Percentiles rank a stretch among this genome's conserved stretches.
These are phyloP conservation scores for Euphorbia peplus DNA, from an alignment of 345 rosid genomes.

Conservation along the genomic window DNA sequence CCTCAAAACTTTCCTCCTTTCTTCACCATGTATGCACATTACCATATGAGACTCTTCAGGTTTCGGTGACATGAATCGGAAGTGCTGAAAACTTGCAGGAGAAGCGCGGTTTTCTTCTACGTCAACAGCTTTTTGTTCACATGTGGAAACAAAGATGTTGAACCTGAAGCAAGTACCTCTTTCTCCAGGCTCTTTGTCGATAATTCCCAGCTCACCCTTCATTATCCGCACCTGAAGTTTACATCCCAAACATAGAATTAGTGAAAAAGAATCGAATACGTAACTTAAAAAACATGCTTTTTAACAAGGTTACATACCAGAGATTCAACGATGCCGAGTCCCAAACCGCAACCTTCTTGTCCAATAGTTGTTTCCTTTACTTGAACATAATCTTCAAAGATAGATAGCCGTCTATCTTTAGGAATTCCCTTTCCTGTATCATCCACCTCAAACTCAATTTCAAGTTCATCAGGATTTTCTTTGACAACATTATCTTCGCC, in stretches of 20 bases:
- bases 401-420: constrained; percentile 28
- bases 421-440: constrained; percentile 42
- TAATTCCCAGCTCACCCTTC: constrained; percentile 37
- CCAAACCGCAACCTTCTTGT: constrained; percentile 37
- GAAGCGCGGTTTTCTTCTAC: constrained; percentile 21
- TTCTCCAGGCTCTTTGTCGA: constrained; percentile 36
- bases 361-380: constrained; percentile 34
- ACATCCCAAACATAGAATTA: not conserved
- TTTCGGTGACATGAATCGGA: constrained; percentile 25
- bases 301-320: constrained; percentile 24
- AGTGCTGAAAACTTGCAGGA: too few species aligned
- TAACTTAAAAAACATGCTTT: too few species aligned
- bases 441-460: constrained; percentile 38
- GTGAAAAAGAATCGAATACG: not conserved
- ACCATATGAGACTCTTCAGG: constrained; percentile 32
- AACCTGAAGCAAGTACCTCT: constrained; percentile 41
- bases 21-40: constrained; percentile 27
- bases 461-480: constrained; percentile 22
- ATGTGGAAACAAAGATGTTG: constrained; percentile 26
- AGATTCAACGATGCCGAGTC: constrained; percentile 42
- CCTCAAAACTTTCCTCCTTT: constrained; percentile 31
- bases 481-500: constrained; percentile 21
- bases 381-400: constrained; percentile 41
- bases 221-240: constrained; percentile 27
- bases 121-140: not conserved